Conservation (phyloP, 352 stramenopile species). For the Saprolegnia parasitica region DNA sequence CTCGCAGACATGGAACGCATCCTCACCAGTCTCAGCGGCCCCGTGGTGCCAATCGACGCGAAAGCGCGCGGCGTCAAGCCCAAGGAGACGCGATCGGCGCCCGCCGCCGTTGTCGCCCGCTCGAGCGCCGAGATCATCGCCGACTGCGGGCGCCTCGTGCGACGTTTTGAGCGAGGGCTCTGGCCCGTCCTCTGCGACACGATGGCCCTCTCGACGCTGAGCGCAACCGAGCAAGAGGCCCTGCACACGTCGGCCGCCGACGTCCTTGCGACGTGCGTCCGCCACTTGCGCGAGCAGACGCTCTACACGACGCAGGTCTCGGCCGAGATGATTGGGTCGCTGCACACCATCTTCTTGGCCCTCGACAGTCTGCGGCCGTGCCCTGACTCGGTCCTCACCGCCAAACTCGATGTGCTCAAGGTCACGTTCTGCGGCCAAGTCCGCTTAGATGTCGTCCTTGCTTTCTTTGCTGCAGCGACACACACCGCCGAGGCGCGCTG, state of each 20-base stretch:
- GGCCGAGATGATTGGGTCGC: slow-evolving; percentile 39
- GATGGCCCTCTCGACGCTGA: slow-evolving; percentile 55
- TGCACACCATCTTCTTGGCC: slow-evolving; percentile 64
- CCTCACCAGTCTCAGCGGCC: slow-evolving; percentile 36
- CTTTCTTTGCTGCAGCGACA: slow-evolving; percentile 32
- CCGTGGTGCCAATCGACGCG: slow-evolving; percentile 8
- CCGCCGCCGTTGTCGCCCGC: slow-evolving; percentile 23
- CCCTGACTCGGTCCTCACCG: slow-evolving; percentile 51
- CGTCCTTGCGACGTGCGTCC: slow-evolving; percentile 48
- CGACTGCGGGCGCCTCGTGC: slow-evolving; percentile 49
- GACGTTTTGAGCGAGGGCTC: slow-evolving; percentile 58
- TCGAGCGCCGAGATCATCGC: slow-evolving; percentile 39
- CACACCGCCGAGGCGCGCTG: slow-evolving; percentile 4
- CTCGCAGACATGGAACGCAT: slow-evolving; percentile 58
- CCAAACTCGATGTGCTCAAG: slow-evolving; percentile 63
- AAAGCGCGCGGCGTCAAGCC: slow-evolving; percentile 1
- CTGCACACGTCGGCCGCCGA: slow-evolving; percentile 58
- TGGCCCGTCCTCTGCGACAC: slow-evolving; percentile 73
- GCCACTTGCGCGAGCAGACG: slow-evolving; percentile 48
- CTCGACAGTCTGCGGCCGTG: slow-evolving; percentile 65
- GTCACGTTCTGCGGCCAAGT: slow-evolving; percentile 62
- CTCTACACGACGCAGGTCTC: slow-evolving; percentile 34
- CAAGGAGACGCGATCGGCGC: slow-evolving; percentile 2
- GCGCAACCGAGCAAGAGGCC: slow-evolving; percentile 56
- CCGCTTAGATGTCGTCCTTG: slow-evolving; percentile 49